Conservation (phyloP, 148 eudicot species). For the Rhododendron griersonianum region DNA sequence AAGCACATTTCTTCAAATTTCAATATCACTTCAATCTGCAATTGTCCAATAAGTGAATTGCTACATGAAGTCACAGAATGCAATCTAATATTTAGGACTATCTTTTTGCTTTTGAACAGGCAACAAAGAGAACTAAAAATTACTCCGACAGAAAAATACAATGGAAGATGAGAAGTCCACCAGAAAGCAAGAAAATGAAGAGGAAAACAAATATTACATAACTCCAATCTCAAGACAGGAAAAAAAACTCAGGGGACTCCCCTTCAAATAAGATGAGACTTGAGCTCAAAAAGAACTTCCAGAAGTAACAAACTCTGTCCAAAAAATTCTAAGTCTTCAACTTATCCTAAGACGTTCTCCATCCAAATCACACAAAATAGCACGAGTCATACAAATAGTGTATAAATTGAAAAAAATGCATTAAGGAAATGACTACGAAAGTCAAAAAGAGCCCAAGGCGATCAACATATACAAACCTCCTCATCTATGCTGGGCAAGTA, state of each 20-base stretch:
- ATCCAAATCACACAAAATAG: not conserved
- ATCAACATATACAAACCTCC: slow-evolving; percentile 45
- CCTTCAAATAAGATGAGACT: not conserved
- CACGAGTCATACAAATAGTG: not conserved
- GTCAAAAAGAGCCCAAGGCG: not conserved
- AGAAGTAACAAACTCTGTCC: not conserved
- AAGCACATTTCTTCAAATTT: slow-evolving; percentile 94
- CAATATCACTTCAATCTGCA: slow-evolving; percentile 85
- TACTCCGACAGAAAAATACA: not conserved
- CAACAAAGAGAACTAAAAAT: not conserved
- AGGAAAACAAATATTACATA: not conserved
- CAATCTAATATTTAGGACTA: not conserved
- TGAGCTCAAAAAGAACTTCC: not conserved
- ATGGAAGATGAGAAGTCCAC: not conserved
- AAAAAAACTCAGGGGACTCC: not conserved
- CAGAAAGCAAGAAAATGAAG: not conserved
- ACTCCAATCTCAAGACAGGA: not conserved
- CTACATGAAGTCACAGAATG: not conserved
- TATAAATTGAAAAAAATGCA: not conserved
- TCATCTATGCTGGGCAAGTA: slow-evolving; percentile 72
- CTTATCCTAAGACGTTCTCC: not conserved
- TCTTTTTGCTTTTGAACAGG: not conserved
- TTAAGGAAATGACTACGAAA: not conserved
- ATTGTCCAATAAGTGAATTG: not conserved
- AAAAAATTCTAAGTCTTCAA: not conserved